Evolutionary conservation across 768 basidiomycete species (phyloP), one percentile per base, ranked within the genome.

Genomic region (Grammothele lineata): DNA sequence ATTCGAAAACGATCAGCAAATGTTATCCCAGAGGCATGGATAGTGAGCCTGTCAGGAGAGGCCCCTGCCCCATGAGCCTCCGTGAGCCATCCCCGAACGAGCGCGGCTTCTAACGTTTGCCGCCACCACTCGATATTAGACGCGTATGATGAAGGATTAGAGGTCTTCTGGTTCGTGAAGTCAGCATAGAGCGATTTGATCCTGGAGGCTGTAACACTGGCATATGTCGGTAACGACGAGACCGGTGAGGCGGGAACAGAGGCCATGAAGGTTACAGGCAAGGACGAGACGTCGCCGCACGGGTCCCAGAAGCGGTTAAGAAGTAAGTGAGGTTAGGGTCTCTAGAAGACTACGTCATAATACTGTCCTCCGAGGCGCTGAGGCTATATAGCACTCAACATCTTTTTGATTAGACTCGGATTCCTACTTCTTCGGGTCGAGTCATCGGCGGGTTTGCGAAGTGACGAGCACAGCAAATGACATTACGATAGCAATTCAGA

Each of bases 91-190:
- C 85, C 85, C 21, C 69, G 70, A 43, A 70, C 61, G n/a, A 85
- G 77, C 32, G 86, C 60, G 14, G 70, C 69, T 55, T 86, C 77
- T 8, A 92, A 70, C 0, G 81, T 78, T 37, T 70, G 68, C 26
- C 77, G 79, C 94, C 94, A 97, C 93, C 93, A 97, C 44, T 84
- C 80, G 24, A 92, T 70, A 59, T 89, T 88, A 10, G 89, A 80
- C 40, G 79, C 67, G 63, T 84, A 96, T 4, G 89, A 83, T 2
- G 85, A 76, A 0, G 91, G 87, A 63, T 97, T 94, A 1, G 90
- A 85, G 39, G 80, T 70, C 57, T 86, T 89, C 66, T 94, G 91
- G 11, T 81, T 73, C 0, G 87, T 81, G 47, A 94, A 82, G 60
- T 94, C 92, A 7, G 92, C 87, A 66, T 94, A 97, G 6, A 97